Evolutionary conservation across 768 basidiomycete genomes (phyloP), one percentile per base, ranked within the genome.

Genomic region (Fomitopsis serialis): DNA sequence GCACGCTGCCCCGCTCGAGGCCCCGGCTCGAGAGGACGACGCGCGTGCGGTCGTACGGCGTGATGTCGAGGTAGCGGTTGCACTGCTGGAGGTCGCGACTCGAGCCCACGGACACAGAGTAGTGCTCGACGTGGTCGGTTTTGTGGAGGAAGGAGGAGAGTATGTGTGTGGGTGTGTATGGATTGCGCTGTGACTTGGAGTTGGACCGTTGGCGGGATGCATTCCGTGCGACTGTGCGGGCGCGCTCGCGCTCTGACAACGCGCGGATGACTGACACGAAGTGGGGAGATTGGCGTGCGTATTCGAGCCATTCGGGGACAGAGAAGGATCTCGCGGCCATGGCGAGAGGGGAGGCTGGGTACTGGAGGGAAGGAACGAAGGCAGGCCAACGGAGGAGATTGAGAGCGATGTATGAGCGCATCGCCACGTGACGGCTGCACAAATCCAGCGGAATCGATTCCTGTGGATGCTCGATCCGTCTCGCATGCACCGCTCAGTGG

Each of bases 11-110:
- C 37, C 52, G 15, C 44, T 32, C 24, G 19, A 44, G 44, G 50
- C 27, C 48, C 35, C 62, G 58, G 11, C 61, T 58, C 12, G 71
- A 71, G 15, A 84, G 74, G n/a, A 79, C 63, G 27, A 92, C 82
- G 15, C 89, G 79, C 0, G 88, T 92, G 46, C 88, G 79, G 68
- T 95, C 89, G 65, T 92, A 95, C 0, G 92, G 88, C 45, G 80
- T 69, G 50, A 94, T 78, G 60, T 91, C 80, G 25, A 63, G 47
- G 60, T 94, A 94, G 12, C 92, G 86, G 72, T 92, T 92, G 29
- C 66, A 68, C 44, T 59, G 59, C 21, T 61, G 45, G 61, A 87
- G 79, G 24, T 63, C 65, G 25, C 73, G 72, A 46, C 73, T 65
- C 46, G 63, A 66, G 19, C 80, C 85, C n/a, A 73, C 64, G 5